Evolutionary conservation across 163 green algal species (phyloP).

Genomic region (Volvox carteri): DNA sequence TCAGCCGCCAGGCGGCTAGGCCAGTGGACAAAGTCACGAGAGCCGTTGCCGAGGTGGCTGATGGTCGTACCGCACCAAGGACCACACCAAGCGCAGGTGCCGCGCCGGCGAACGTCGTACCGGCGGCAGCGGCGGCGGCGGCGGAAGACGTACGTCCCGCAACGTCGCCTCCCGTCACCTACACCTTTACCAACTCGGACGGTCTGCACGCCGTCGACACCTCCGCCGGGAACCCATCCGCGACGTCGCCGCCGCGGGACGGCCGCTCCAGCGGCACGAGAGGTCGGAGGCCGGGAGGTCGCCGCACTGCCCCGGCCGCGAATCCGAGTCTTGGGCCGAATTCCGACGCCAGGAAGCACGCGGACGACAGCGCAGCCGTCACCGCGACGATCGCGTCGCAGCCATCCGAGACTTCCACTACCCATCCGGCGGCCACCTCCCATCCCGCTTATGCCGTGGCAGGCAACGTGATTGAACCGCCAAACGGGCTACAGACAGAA

Average conservation of each 20-base stretch:
- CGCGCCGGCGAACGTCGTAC: too few species aligned
- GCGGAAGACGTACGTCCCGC: background rate
- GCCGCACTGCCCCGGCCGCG: too few species aligned
- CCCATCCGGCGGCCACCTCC: too few species aligned
- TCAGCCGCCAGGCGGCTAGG: slow-evolving; percentile 27
- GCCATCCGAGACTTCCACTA: too few species aligned
- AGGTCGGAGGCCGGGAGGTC: too few species aligned
- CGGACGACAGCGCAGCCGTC: background rate
- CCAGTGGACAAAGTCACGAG: too few species aligned
- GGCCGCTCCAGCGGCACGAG: background rate
- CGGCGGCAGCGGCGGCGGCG: background rate
- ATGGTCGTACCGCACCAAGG: too few species aligned
- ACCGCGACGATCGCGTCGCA: background rate
- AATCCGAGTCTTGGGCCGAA: too few species aligned
- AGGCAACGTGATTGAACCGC: too few species aligned
- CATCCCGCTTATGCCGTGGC: too few species aligned
- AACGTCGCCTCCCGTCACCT: background rate
- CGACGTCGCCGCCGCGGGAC: background rate
- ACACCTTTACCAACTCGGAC: background rate
- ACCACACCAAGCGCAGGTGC: too few species aligned
- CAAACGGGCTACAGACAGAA: too few species aligned
- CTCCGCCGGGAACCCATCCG: background rate
- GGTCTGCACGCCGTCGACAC: background rate
- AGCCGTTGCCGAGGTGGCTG: background rate
- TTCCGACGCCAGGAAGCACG: background rate